Conservation (phyloP, 2,329 filamentous ascomycete genomes). For the Alternaria brassicae region DNA sequence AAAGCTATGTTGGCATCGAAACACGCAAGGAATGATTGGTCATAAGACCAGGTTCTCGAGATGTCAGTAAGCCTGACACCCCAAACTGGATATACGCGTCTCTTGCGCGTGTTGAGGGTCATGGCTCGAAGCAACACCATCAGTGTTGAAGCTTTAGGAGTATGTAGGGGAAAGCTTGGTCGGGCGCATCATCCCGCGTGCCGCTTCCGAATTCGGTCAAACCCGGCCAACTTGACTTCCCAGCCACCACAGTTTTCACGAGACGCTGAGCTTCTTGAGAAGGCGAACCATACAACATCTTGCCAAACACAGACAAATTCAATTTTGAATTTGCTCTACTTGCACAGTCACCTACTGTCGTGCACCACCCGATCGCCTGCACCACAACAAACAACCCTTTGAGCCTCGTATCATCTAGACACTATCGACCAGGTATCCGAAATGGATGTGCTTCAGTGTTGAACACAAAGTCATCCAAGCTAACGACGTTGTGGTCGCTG, state of each 20-base stretch:
- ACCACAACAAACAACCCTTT: no score
- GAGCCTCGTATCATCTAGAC: background rate
- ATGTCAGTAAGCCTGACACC: background rate
- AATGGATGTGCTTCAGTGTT: constrained; percentile 59
- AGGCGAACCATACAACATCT: background rate
- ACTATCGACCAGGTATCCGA: constrained; percentile 27
- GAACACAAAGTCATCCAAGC: constrained; percentile 55
- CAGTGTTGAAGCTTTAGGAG: constrained; percentile 15
- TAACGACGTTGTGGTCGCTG: constrained; percentile 51
- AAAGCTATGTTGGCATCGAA: background rate
- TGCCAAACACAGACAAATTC: background rate
- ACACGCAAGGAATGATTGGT: background rate
- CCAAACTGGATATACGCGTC: background rate
- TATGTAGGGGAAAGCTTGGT: constrained; percentile 22
- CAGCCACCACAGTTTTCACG: background rate
- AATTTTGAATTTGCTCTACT: no score
- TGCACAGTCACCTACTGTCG: no score
- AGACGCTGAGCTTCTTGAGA: background rate
- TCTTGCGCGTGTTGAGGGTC: background rate
- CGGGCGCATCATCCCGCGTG: constrained; percentile 4
- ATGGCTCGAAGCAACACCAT: constrained; percentile 3
- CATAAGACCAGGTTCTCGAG: background rate
- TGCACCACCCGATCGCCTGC: no score
- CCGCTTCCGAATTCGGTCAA: background rate
- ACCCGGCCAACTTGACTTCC: background rate